Base-by-base conservation (phyloP, 257 asterid genomes). In the Gardenia jasminoides region DNA sequence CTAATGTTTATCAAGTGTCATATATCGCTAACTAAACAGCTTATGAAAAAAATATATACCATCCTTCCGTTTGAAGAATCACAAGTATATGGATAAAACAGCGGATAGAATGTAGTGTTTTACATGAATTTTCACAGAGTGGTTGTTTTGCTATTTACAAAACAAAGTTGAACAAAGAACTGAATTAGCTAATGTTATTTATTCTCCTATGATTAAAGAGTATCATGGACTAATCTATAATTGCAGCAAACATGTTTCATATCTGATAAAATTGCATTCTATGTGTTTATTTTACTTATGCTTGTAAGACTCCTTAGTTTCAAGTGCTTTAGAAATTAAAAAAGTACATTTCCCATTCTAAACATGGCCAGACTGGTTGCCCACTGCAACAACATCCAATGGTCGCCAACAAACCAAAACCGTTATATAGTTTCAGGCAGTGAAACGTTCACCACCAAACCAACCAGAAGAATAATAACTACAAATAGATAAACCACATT, bases 301-400 rank as follows among this genome's bases (percentile, higher is more conserved):
- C 17, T 67, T 67, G 68, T 22, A 20, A 41, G 44, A 12, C 12
- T 12, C 64, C 1, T 15, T 2, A 41, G 28, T 46, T 24, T 36
- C 44, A 52, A 26, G 54, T 17, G 31, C 33, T 67, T 77, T 67
- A 50, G 22, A 17, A 78, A 43, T 70, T 65, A 78, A 41, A 70
- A 12, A 28, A 41, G 58, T 56, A 43, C 43, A 50, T 43, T 77
- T 67, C 6, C 24, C 22, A 8, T 36, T 47, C 66, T 68, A 66
- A 76, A 66, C 39, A 50, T 66, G 66, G 65, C 61, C 48, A 79
- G 70, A 71, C 66, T 46, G 70, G 71, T 67, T 44, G 77, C 26
- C 72, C 75, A 78, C 58, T 41, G 77, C 62, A 78, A 70, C 39
- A 78, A 78, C 74, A 16, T 47, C 44, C 73, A 43, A 71, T 71